Evolutionary conservation across 106 monocot genomes (phyloP).

Genomic region (Hemerocallis citrina): DNA sequence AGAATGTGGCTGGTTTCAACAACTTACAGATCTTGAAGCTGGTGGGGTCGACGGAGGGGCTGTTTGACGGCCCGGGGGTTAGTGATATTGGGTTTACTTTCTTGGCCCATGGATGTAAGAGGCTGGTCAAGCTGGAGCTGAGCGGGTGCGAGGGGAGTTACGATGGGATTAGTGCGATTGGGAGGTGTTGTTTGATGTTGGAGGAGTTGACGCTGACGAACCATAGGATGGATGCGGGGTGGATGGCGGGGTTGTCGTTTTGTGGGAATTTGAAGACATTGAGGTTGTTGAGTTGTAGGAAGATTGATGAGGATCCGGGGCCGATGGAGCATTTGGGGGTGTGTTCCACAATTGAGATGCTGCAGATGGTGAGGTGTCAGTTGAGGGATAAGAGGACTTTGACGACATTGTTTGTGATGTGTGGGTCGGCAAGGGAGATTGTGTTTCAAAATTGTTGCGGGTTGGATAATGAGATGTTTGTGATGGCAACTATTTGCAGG

Average conservation of each 20-base stretch:
- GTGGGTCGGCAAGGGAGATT: slow-evolving; percentile 65
- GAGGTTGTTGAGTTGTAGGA: slow-evolving; percentile 41
- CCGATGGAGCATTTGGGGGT: slow-evolving; percentile 58
- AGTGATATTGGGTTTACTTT: slow-evolving; percentile 83
- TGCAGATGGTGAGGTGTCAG: slow-evolving; percentile 80
- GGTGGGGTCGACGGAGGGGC: slow-evolving; percentile 41
- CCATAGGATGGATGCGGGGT: slow-evolving; percentile 77
- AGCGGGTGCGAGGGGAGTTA: slow-evolving; percentile 71
- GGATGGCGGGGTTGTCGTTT: slow-evolving; percentile 65
- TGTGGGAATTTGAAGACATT: slow-evolving; percentile 81
- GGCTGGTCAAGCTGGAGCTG: slow-evolving; percentile 78
- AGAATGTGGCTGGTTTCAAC: slow-evolving; percentile 56
- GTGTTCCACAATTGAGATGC: slow-evolving; percentile 58
- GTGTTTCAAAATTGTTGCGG: slow-evolving; percentile 81
- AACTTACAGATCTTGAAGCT: slow-evolving; percentile 74
- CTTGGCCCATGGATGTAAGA: slow-evolving; percentile 77
- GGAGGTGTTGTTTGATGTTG: slow-evolving; percentile 75
- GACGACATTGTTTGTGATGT: slow-evolving; percentile 53
- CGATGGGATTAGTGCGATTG: slow-evolving; percentile 78
- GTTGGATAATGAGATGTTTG: slow-evolving; percentile 62
- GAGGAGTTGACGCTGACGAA: slow-evolving; percentile 70
- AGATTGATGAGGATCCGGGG: slow-evolving; percentile 59
- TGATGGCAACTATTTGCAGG: slow-evolving; percentile 55
- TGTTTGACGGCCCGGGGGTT: slow-evolving; percentile 45
- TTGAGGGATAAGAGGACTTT: slow-evolving; percentile 57